Base-by-base conservation (phyloP, 2,329 filamentous ascomycete species). In the Escovopsis weberi region DNA sequence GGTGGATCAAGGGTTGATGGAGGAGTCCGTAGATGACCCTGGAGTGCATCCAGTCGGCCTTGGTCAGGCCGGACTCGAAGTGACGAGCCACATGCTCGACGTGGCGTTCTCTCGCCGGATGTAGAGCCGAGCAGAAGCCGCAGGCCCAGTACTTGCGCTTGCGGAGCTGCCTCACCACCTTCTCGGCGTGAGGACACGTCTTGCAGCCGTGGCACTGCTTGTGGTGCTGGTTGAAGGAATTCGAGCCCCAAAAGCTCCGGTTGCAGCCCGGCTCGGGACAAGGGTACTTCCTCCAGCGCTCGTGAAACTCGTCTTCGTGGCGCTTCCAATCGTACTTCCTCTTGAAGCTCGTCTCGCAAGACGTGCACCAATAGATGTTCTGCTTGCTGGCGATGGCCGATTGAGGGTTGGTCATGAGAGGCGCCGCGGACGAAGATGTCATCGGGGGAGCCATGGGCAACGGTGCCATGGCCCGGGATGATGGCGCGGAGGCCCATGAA, bases 321-420 rank as follows among this genome's bases (percentile, higher is more conserved):
- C 75, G 70, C 58, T 80, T 80, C 78, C 74, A 82, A 56, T 81
- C 76, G 48, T 78, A 78, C 55, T 80, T 80, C 49, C 75, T 70
- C 62, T 78, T 77, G 54, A 81, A 78, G 38, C 74, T 77, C 39
- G 78, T 78, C 55, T 80, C 75, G 57, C 68, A 74, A 15, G 68
- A 70, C 4, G 70, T 74, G 52, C 70, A 74, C 69, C 69, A 74
- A 56, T 73, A 74, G 26, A 70, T 67, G 47, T 72, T 70, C 38
- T 62, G 61, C 51, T 61, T 60, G 43, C 51, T 59, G 41, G 53
- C 50, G 43, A 52, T 51, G 40, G 52, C 51, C 26, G 50, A 44
- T 28, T 56, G 55, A 18, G 55, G 50, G 26, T 59, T 58, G 38
- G 57, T 59, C n/a, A 61, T 54, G n/a, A 58, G 50, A 5, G 55